phyloP scores from a whole-genome alignment of 1,139 yeast genomes.

The Magnusiomyces paraingens region DNA sequence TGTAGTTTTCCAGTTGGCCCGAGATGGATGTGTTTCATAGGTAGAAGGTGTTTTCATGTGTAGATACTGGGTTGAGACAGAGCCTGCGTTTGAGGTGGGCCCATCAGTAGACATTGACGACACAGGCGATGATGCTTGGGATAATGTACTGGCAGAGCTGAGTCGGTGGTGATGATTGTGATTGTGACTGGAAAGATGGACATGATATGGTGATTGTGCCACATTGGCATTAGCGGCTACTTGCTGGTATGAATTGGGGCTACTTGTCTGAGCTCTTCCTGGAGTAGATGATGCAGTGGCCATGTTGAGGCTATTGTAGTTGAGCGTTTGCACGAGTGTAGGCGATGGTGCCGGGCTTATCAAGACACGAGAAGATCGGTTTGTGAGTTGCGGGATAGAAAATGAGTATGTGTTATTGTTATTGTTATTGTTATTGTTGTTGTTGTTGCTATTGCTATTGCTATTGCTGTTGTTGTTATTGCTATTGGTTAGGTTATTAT shows the following conservation, averaged over 20 bases:
- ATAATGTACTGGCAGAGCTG: not conserved
- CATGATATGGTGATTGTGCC: not conserved
- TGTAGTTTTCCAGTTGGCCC: constrained; percentile 18
- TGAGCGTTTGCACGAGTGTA: not conserved
- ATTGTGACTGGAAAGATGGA: not conserved
- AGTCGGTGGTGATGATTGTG: not conserved
- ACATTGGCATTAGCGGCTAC: not conserved
- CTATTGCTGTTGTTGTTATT: not conserved
- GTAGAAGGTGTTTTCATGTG: constrained; percentile 7
- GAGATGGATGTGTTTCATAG: constrained; percentile 15
- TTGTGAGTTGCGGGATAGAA: not conserved
- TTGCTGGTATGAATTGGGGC: not conserved
- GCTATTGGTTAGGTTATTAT: not conserved
- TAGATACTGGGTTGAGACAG: not conserved
- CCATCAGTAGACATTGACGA: not conserved
- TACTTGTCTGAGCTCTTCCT: not conserved
- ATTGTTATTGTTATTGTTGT: not conserved
- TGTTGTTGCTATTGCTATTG: not conserved
- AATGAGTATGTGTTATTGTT: not conserved
- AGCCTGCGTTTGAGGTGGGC: not conserved
- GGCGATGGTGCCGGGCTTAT: not conserved
- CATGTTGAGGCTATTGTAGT: not conserved
- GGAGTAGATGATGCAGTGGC: not conserved
- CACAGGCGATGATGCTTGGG: not conserved
- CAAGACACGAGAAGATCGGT: not conserved